A percentile compares a stretch with the other conserved stretches of the same genome.
Evolutionary conservation across 257 asterid species (phyloP).

Genomic region (Echium plantagineum): DNA sequence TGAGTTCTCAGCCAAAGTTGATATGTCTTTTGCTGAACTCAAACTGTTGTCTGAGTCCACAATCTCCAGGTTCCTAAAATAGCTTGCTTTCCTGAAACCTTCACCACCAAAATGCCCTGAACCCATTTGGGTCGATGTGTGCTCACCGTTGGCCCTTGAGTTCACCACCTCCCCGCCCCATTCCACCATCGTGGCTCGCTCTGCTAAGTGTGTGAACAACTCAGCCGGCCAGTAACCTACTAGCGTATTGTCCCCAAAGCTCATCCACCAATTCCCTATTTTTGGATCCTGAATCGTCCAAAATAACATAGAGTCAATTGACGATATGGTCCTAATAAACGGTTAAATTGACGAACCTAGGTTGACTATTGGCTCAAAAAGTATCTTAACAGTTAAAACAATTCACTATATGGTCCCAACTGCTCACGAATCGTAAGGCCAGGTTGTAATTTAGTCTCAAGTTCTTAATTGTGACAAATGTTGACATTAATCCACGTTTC

Average conservation of each 20-base stretch:
- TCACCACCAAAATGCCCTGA: slow-evolving; percentile 71
- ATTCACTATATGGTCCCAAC: too few species aligned
- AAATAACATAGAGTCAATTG: too few species aligned
- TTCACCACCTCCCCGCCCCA: slow-evolving; percentile 94
- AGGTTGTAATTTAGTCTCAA: too few species aligned
- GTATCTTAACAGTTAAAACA: too few species aligned
- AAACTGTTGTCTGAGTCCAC: slow-evolving; percentile 84
- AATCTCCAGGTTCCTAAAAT: slow-evolving; percentile 68
- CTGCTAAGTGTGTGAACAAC: slow-evolving; percentile 67
- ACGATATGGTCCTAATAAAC: too few species aligned
- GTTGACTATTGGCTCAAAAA: too few species aligned
- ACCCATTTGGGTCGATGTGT: slow-evolving; percentile 89
- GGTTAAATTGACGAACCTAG: too few species aligned
- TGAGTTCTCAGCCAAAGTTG: slow-evolving; percentile 70
- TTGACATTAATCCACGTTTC: too few species aligned
- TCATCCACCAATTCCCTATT: slow-evolving; percentile 95
- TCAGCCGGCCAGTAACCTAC: slow-evolving; percentile 96
- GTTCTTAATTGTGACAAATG: too few species aligned
- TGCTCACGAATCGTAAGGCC: too few species aligned
- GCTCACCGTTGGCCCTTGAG: slow-evolving; percentile 47
- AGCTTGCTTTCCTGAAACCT: slow-evolving; percentile 65
- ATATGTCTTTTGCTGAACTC: slow-evolving; percentile 43
- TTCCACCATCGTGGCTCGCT: slow-evolving; percentile 86
- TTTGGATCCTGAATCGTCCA: slow-evolving; percentile 84
- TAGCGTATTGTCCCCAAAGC: slow-evolving; percentile 60